Percentiles rank a stretch among this genome's conserved stretches.
Evolutionary conservation across 805 yeast species (phyloP).

Genomic region (Clavispora santaluciae): DNA sequence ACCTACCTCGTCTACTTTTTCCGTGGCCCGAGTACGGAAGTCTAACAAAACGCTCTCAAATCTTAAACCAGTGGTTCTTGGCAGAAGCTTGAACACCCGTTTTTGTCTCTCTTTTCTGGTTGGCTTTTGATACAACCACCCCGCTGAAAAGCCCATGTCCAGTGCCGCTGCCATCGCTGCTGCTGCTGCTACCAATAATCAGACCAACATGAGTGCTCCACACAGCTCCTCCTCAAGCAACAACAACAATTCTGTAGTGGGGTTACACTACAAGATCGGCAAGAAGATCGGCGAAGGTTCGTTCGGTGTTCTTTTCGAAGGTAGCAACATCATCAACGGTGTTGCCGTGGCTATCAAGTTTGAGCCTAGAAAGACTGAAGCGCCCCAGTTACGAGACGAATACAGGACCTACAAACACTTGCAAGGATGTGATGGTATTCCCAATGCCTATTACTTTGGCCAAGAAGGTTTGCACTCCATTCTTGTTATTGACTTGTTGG

Average conservation of each 20-base stretch:
- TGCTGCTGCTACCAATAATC: conserved; percentile 30
- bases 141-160: conserved; percentile 10
- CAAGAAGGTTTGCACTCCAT: conserved; percentile 82
- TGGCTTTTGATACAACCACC: neutral
- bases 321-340: conserved; percentile 64
- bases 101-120: neutral
- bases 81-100: neutral
- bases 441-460: conserved; percentile 81
- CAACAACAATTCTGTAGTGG: conserved; percentile 42
- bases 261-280: conserved; percentile 71
- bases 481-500: conserved; percentile 67
- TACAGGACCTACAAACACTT: conserved; percentile 72
- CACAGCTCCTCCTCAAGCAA: conserved; percentile 12
- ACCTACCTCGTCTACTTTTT: neutral
- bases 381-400: conserved; percentile 80
- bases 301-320: conserved; percentile 81
- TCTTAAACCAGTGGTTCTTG: neutral
- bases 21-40: neutral
- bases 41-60: neutral
- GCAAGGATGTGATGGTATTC: conserved; percentile 66
- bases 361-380: conserved; percentile 76
- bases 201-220: conserved; percentile 15
- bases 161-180: conserved; percentile 39
- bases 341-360: conserved; percentile 73
- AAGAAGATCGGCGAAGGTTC: conserved; percentile 87